A percentile compares a stretch with the other conserved stretches of the same genome.
phyloP scores from a whole-genome alignment of 345 rosid genomes.

The Euclidium syriacum region DNA sequence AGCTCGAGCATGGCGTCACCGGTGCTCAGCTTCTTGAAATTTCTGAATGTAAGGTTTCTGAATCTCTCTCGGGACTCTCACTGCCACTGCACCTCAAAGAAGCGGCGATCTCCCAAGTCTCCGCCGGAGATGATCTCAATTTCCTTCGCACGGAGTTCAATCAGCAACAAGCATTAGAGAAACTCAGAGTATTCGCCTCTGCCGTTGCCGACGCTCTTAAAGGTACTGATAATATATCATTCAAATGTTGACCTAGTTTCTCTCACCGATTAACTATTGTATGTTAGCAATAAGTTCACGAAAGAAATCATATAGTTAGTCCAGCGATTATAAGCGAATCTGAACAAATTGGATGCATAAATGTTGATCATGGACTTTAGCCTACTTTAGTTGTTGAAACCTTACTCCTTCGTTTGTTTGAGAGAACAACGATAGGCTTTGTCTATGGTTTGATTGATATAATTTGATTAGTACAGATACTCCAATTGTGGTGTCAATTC shows the following conservation, averaged over 20 bases:
- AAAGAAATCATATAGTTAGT: too few relatives aligned
- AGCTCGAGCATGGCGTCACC: conserved; percentile 28
- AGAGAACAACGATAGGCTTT: not conserved
- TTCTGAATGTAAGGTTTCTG: conserved; percentile 49
- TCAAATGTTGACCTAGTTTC: not conserved
- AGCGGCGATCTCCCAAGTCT: conserved; percentile 45
- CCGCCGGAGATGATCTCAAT: conserved; percentile 27
- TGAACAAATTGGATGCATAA: not conserved
- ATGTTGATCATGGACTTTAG: not conserved
- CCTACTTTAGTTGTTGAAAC: not conserved
- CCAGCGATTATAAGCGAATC: too few relatives aligned
- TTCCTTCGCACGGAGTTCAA: conserved; percentile 37
- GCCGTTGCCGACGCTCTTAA: conserved; percentile 60
- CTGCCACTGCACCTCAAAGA: conserved; percentile 52
- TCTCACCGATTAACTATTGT: not conserved
- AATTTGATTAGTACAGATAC: conserved; percentile 33
- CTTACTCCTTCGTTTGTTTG: not conserved
- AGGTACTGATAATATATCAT: conserved; percentile 33
- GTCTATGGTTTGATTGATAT: not conserved
- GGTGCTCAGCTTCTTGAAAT: conserved; percentile 64
- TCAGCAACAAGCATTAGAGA: conserved; percentile 34
- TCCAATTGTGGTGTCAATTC: conserved; percentile 56
- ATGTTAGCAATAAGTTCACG: not conserved
- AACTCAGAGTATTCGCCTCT: conserved; percentile 40
- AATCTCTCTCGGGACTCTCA: conserved; percentile 49